Evolutionary conservation across 1,284 basidiomycete species (phyloP).

Genomic region (Erythrobasidium hasegawianum): DNA sequence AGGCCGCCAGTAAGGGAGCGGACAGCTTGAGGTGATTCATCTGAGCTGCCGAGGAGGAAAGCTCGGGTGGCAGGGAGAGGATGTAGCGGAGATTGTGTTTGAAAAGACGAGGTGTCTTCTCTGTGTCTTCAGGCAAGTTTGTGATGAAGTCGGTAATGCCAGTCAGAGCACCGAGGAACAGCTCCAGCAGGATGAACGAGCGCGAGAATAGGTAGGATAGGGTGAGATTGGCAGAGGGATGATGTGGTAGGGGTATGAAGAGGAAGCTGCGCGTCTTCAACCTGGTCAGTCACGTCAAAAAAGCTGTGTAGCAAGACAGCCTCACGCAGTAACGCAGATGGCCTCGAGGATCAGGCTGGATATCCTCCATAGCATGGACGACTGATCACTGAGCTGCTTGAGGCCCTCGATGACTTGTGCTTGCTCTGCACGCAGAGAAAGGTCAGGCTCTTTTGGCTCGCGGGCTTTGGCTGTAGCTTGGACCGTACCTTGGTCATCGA

Average conservation of each 20-base stretch:
- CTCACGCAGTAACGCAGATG: slow-evolving; percentile 16
- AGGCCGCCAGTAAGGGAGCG: slow-evolving; percentile 19
- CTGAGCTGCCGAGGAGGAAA: slow-evolving; percentile 9
- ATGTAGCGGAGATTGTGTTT: slow-evolving; percentile 14
- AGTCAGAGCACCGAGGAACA: slow-evolving; percentile 13
- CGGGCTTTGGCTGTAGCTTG: too few relatives aligned
- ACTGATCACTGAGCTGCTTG: slow-evolving; percentile 15
- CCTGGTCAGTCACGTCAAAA: not conserved
- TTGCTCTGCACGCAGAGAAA: slow-evolving; percentile 9
- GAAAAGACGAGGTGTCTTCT: not conserved
- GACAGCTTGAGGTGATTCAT: slow-evolving; percentile 5
- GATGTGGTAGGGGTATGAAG: slow-evolving; percentile 21
- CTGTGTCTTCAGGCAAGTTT: slow-evolving; percentile 5
- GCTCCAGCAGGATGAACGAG: slow-evolving; percentile 23
- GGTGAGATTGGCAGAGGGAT: not conserved
- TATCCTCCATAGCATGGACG: slow-evolving; percentile 22
- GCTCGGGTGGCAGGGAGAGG: slow-evolving; percentile 21
- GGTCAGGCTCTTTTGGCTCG: not conserved
- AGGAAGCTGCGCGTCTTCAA: not conserved
- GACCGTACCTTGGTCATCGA: slow-evolving; percentile 24
- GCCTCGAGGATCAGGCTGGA: slow-evolving; percentile 22
- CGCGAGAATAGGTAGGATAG: slow-evolving; percentile 9
- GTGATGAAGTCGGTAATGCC: slow-evolving; percentile 27
- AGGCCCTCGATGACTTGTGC: slow-evolving; percentile 18
- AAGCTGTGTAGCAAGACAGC: not conserved